These are phyloP conservation scores for Diplocarpon mali DNA, from an alignment of 2,329 filamentous ascomycete genomes.

Conservation along the genomic window DNA sequence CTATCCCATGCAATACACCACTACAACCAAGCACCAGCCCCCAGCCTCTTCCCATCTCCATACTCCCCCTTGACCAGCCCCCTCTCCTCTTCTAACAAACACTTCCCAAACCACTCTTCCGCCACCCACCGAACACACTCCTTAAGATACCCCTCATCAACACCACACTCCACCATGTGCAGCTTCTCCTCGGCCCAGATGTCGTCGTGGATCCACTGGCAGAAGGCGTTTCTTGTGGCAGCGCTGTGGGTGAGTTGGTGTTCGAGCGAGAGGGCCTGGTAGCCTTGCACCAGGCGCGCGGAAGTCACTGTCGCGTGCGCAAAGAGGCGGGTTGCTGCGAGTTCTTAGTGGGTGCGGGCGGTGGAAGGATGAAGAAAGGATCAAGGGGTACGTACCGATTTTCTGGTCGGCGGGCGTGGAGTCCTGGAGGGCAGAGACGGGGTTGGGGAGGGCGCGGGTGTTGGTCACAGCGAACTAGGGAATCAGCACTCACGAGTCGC, in stretches of 20 bases:
- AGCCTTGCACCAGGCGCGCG: conserved; percentile 15
- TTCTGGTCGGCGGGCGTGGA: too few species aligned
- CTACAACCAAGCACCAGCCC: background rate
- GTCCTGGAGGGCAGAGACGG: background rate
- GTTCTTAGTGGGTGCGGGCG: background rate
- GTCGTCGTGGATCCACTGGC: conserved; percentile 15
- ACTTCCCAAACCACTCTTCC: background rate
- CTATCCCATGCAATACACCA: background rate
- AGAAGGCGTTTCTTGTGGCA: background rate
- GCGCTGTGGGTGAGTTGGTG: conserved; percentile 6
- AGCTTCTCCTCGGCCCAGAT: conserved; percentile 5
- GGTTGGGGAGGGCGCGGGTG: conserved; percentile 6
- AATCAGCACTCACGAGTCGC: background rate
- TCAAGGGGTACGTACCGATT: too few species aligned
- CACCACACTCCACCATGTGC: conserved; percentile 1
- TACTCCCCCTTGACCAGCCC: background rate
- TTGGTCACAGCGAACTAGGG: conserved; percentile 2
- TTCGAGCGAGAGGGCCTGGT: conserved; percentile 12
- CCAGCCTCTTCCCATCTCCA: background rate
- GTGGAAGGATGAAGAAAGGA: too few species aligned
- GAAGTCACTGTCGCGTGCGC: conserved; percentile 10
- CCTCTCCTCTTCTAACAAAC: background rate
- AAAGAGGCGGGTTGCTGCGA: conserved; percentile 8
- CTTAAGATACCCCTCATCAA: background rate
- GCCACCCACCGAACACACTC: background rate